These are phyloP conservation scores for Apiotrichum porosum DNA, from an alignment of 1,284 basidiomycete genomes.

Conservation along the genomic window DNA sequence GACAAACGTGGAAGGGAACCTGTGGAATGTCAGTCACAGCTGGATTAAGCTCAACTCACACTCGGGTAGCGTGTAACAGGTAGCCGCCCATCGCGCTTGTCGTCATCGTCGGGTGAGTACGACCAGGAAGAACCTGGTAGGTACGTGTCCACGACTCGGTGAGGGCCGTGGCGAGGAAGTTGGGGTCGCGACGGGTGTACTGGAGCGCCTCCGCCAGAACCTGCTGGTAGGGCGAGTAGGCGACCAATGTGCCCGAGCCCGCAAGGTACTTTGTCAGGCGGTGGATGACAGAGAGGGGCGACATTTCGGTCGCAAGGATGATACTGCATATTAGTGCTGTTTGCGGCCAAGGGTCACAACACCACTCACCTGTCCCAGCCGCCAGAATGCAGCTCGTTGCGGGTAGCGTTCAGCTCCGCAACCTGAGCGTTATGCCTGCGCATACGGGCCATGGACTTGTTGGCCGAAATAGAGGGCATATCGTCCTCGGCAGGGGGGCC, in stretches of 20 bases:
- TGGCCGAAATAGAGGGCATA: conserved; percentile 25
- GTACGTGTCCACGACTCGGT: conserved; percentile 84
- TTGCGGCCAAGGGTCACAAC: no score
- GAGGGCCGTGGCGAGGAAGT: conserved; percentile 72
- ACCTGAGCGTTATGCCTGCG: conserved; percentile 38
- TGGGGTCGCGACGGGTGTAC: conserved; percentile 61
- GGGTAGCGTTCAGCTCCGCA: conserved; percentile 56
- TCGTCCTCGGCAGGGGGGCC: conserved; percentile 35
- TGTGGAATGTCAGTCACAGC: conserved; percentile 2
- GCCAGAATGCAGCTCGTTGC: conserved; percentile 78
- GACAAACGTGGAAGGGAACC: conserved; percentile 27
- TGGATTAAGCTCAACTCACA: conserved; percentile 68
- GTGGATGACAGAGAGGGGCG: conserved; percentile 75
- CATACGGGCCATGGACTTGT: conserved; percentile 30
- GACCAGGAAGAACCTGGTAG: conserved; percentile 90
- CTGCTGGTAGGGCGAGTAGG: conserved; percentile 77
- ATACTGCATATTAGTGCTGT: conserved; percentile 54
- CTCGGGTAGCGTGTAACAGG: conserved; percentile 75
- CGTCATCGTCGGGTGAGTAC: conserved; percentile 94
- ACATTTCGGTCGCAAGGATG: conserved; percentile 77
- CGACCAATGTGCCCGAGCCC: conserved; percentile 80
- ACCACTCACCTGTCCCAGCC: conserved; percentile 75
- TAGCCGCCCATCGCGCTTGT: conserved; percentile 85
- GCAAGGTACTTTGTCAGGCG: conserved; percentile 69
- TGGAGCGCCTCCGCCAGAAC: conserved; percentile 73